A percentile compares a stretch with the other conserved stretches of the same genome.
Evolutionary conservation across 2,329 filamentous ascomycete species (phyloP).

Genomic region (Beauveria bassiana): DNA sequence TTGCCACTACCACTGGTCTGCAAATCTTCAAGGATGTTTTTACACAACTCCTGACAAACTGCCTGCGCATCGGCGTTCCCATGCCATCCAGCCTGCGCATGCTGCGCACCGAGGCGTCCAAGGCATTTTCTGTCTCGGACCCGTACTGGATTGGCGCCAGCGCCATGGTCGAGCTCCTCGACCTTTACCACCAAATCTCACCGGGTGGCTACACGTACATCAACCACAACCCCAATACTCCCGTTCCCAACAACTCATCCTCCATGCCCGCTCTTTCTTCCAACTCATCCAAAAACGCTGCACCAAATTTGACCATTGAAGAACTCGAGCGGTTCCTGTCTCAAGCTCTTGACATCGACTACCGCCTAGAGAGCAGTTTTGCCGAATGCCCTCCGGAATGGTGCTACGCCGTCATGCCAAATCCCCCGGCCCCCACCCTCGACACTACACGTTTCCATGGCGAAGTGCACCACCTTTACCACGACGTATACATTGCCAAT

Average conservation of each 20-base stretch:
- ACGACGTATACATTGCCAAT: slow-evolving; percentile 10
- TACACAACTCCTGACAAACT: slow-evolving; percentile 8
- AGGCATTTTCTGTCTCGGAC: slow-evolving; percentile 11
- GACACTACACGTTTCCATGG: slow-evolving; percentile 6
- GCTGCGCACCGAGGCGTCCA: slow-evolving; percentile 10
- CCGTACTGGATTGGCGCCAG: slow-evolving; percentile 11
- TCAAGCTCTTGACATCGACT: slow-evolving; percentile 10
- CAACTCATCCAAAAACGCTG: not conserved
- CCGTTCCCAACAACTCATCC: not conserved
- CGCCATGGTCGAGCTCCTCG: slow-evolving; percentile 11
- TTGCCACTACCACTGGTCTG: slow-evolving; percentile 1
- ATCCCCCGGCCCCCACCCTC: not conserved
- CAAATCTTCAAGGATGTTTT: slow-evolving; percentile 13
- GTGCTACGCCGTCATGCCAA: slow-evolving; percentile 8
- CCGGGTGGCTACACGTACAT: slow-evolving; percentile 10
- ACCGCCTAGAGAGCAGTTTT: slow-evolving; percentile 11
- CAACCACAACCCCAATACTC: not conserved
- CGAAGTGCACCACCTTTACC: slow-evolving; percentile 9
- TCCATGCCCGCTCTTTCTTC: not conserved
- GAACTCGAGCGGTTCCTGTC: slow-evolving; percentile 11
- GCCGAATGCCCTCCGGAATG: slow-evolving; percentile 7
- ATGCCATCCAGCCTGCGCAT: slow-evolving; percentile 10
- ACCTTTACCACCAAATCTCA: slow-evolving; percentile 11
- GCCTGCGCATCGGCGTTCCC: slow-evolving; percentile 5
- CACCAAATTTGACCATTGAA: slow-evolving; percentile 3